Evolutionary conservation across 208 protist species (phyloP).

Genomic region (Crithidia sp.): DNA sequence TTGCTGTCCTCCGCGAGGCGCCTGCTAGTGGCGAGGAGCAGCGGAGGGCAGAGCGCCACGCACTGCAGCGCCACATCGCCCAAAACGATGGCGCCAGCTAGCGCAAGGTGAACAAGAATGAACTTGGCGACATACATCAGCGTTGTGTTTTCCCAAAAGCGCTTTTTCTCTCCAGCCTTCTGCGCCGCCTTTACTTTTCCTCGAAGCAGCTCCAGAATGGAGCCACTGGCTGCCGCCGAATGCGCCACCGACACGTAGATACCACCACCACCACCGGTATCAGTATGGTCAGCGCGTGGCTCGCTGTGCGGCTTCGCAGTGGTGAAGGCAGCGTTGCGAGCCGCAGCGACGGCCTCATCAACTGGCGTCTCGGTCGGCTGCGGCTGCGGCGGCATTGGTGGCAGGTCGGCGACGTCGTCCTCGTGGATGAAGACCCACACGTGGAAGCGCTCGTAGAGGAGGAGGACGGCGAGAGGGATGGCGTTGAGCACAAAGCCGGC

Average conservation of each 20-base stretch:
- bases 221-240: background rate
- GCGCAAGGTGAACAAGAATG: conserved; percentile 12
- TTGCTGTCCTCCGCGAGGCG: background rate
- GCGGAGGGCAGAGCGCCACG: background rate
- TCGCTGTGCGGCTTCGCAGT: background rate
- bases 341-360: conserved; percentile 4
- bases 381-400: conserved; percentile 14
- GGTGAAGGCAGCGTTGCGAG: conserved; percentile 21
- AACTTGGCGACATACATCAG: conserved; percentile 1
- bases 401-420: conserved; percentile 21
- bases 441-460: conserved; percentile 15
- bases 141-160: conserved; percentile 4
- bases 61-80: conserved; percentile 15
- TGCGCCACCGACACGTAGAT: conserved; percentile 9
- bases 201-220: conserved; percentile 18
- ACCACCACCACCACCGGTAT: background rate
- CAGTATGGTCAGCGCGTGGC: background rate
- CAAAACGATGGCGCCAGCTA: conserved; percentile 6
- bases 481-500: conserved; percentile 5
- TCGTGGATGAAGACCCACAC: conserved; percentile 29
- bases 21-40: background rate
- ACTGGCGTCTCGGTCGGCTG: background rate
- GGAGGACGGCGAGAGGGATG: conserved; percentile 5
- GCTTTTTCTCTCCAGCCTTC: background rate
- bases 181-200: conserved; percentile 12